Evolutionary conservation across 176 grass and related monocot species (phyloP).

Genomic region (Oryza glaberrima): DNA sequence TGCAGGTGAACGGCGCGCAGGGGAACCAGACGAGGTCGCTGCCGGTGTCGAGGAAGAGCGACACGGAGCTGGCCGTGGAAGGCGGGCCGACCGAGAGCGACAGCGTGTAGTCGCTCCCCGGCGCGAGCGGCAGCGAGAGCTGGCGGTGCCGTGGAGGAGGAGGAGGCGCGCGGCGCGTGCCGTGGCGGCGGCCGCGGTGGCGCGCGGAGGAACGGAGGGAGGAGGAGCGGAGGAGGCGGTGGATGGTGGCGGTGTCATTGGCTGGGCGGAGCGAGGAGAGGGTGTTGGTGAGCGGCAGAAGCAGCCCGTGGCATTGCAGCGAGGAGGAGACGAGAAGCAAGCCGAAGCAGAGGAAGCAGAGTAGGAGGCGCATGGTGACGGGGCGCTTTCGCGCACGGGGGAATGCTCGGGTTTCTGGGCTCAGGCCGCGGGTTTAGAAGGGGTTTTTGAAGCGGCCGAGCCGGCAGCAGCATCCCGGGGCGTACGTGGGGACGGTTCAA

Average conservation of each 20-base stretch:
- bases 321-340: background rate
- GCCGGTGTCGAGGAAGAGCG: slow-evolving; percentile 90
- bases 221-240: slow-evolving; percentile 70
- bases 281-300: slow-evolving; percentile 56
- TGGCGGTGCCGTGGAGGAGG: background rate
- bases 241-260: slow-evolving; percentile 35
- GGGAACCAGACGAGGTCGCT: slow-evolving; percentile 96
- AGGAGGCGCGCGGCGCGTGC: background rate
- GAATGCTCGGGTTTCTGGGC: background rate
- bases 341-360: slow-evolving; percentile 24
- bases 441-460: slow-evolving; percentile 28
- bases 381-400: background rate
- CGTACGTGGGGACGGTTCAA: background rate
- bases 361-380: slow-evolving; percentile 31
- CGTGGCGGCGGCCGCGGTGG: slow-evolving; percentile 12
- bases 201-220: slow-evolving; percentile 59
- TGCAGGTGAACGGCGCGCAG: slow-evolving; percentile 89
- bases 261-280: slow-evolving; percentile 18
- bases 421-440: slow-evolving; percentile 9
- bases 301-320: slow-evolving; percentile 36
- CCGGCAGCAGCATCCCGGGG: background rate
- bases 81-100: slow-evolving; percentile 63
- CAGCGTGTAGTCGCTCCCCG: slow-evolving; percentile 93
- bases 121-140: slow-evolving; percentile 66
- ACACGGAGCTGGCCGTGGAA: slow-evolving; percentile 47